Evolutionary conservation across 1,284 basidiomycete species (phyloP).

Genomic region (Sporisorium graminicola): DNA sequence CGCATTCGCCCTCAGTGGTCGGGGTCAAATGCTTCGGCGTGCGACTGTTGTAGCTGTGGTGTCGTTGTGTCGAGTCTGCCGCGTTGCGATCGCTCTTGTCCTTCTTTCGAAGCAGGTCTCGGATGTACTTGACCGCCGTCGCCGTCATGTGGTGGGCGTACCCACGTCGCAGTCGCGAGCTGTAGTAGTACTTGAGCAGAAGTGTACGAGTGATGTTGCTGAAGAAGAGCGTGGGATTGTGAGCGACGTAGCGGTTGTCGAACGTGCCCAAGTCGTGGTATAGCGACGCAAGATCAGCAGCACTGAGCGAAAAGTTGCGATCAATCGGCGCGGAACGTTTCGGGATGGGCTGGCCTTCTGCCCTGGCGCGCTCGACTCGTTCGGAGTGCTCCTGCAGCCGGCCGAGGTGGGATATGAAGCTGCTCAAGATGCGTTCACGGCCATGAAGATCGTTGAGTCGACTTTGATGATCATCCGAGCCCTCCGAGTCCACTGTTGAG

Average conservation of each 20-base stretch:
- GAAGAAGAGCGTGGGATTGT: conserved; percentile 86
- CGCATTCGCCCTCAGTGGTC: conserved; percentile 5
- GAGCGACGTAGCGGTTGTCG: conserved; percentile 90
- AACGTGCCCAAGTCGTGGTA: conserved; percentile 83
- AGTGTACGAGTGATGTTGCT: conserved; percentile 84
- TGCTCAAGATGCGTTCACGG: conserved; percentile 73
- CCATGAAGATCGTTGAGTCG: conserved; percentile 48
- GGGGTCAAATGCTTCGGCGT: conserved; percentile 16
- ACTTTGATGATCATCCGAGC: conserved; percentile 22
- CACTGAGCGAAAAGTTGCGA: conserved; percentile 22
- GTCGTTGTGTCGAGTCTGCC: not conserved
- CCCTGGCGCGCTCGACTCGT: conserved; percentile 37
- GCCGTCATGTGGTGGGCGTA: conserved; percentile 90
- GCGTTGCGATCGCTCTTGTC: conserved; percentile 22
- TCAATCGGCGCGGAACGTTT: conserved; percentile 24
- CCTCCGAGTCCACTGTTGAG: conserved; percentile 16
- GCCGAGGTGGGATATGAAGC: conserved; percentile 76
- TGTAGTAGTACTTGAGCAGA: conserved; percentile 89
- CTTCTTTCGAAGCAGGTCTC: conserved; percentile 54
- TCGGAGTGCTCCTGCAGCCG: conserved; percentile 35
- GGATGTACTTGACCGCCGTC: conserved; percentile 70
- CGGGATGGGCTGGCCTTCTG: conserved; percentile 22
- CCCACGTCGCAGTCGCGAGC: conserved; percentile 79
- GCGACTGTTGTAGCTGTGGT: not conserved
- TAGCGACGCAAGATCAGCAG: conserved; percentile 68